These are phyloP conservation scores for Tuber borchii DNA, from an alignment of 495 filamentous ascomycete species.

Conservation along the genomic window DNA sequence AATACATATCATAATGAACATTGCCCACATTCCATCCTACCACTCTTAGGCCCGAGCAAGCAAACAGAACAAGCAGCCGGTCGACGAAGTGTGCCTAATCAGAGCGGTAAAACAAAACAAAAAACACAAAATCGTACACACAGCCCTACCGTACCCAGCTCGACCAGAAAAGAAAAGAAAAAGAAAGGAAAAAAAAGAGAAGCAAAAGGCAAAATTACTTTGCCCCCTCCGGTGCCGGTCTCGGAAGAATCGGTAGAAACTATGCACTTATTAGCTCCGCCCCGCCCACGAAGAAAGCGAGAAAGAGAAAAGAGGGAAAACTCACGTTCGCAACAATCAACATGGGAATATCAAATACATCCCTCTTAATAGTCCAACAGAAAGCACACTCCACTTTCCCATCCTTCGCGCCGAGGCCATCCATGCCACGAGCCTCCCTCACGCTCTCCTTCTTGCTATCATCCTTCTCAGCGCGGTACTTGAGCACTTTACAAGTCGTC, in stretches of 20 bases:
- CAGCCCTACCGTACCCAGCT: neutral
- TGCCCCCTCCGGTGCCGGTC: neutral
- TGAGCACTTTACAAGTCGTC: constrained; percentile 77
- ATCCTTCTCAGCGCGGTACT: constrained; percentile 57
- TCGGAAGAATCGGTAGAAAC: neutral
- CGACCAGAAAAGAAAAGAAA: neutral
- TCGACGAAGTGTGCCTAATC: neutral
- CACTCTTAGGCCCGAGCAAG: neutral
- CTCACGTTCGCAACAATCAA: constrained; percentile 94
- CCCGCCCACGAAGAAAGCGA: neutral
- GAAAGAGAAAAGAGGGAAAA: constrained; percentile 29
- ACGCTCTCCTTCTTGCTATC: constrained; percentile 30
- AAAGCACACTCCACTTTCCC: constrained; percentile 91
- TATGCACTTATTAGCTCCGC: neutral
- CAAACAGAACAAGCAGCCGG: neutral
- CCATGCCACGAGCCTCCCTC: constrained; percentile 43
- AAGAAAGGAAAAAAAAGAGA: neutral
- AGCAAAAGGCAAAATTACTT: neutral
- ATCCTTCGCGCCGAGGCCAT: constrained; percentile 67
- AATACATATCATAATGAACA: neutral
- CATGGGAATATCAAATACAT: constrained; percentile 98
- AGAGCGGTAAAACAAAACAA: neutral
- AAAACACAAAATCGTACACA: constrained; percentile 1
- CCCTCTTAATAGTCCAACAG: constrained; percentile 92
- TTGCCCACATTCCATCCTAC: neutral